A percentile compares a stretch with the other conserved stretches of the same genome.
These are phyloP conservation scores for Phytopythium sindhum DNA, from an alignment of 352 stramenopile species.

Conservation along the genomic window DNA sequence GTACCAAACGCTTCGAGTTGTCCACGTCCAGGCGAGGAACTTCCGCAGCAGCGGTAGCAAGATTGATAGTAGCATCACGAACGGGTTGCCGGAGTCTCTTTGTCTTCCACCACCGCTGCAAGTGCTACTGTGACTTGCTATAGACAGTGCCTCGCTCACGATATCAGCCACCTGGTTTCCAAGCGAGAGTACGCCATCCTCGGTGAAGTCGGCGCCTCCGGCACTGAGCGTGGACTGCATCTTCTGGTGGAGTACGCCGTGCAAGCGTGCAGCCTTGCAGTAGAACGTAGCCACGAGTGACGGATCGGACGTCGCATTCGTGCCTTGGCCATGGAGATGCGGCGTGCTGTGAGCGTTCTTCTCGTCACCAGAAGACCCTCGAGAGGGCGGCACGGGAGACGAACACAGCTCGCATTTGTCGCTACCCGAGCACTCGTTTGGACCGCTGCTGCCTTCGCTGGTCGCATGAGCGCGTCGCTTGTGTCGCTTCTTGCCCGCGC, in stretches of 20 bases:
- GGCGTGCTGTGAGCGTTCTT: not conserved
- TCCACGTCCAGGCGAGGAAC: conserved; percentile 43
- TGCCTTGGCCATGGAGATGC: not conserved
- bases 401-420: conserved; percentile 6
- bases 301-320: not conserved
- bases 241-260: conserved; percentile 39
- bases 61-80: conserved; percentile 67
- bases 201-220: conserved; percentile 26
- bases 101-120: conserved; percentile 3
- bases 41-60: conserved; percentile 52
- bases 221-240: conserved; percentile 6
- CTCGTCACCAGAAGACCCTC: not conserved
- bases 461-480: conserved; percentile 1
- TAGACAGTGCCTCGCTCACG: conserved; percentile 11
- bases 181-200: conserved; percentile 24
- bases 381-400: not conserved
- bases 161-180: conserved; percentile 26
- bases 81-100: conserved; percentile 25
- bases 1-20: conserved; percentile 36
- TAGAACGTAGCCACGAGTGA: conserved; percentile 29
- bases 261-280: conserved; percentile 32
- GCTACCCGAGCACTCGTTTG: not conserved
- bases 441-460: not conserved
- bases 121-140: not conserved
- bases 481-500: conserved; percentile 1